Percentiles rank a stretch among this genome's conserved stretches.
phyloP scores from a whole-genome alignment of 1,139 yeast genomes.

The Candida buenavistaensis region DNA sequence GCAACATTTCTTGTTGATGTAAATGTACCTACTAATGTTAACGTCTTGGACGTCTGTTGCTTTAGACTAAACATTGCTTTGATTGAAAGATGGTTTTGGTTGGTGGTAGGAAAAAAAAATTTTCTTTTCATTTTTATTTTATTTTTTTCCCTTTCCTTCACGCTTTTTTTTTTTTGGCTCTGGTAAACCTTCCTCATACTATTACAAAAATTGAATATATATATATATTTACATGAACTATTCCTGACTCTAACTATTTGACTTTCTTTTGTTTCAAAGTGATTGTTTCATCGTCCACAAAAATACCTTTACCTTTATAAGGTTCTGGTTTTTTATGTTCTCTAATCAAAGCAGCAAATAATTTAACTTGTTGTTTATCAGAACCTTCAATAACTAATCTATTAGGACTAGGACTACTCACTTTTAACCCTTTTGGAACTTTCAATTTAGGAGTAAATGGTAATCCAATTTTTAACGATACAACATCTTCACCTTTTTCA shows the following conservation, averaged over 20 bases:
- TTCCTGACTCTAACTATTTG: slow-evolving; percentile 63
- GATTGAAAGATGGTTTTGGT: neutral
- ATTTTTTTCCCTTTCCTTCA: too few species aligned
- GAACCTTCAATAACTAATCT: slow-evolving; percentile 83
- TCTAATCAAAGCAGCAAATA: slow-evolving; percentile 87
- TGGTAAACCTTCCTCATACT: too few species aligned
- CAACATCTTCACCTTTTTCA: slow-evolving; percentile 54
- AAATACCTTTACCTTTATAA: slow-evolving; percentile 97
- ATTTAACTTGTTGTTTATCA: slow-evolving; percentile 82
- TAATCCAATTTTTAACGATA: slow-evolving; percentile 75
- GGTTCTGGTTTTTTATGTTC: slow-evolving; percentile 95
- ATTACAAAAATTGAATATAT: too few species aligned
- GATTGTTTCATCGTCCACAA: slow-evolving; percentile 87
- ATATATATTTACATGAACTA: neutral
- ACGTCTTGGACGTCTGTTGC: slow-evolving; percentile 1
- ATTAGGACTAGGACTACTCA: slow-evolving; percentile 83
- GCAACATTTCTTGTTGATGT: slow-evolving; percentile 36
- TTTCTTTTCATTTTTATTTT: slow-evolving; percentile 1
- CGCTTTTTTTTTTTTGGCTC: neutral
- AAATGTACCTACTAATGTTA: neutral
- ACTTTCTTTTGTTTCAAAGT: slow-evolving; percentile 89
- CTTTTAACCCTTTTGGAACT: slow-evolving; percentile 76
- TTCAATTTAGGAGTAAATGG: slow-evolving; percentile 69
- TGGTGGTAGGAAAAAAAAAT: neutral
- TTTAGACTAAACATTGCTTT: slow-evolving; percentile 4